Evolutionary conservation across 768 basidiomycete species (phyloP), one percentile per base, ranked within the genome.

Genomic region (Kondoa malvinella): DNA sequence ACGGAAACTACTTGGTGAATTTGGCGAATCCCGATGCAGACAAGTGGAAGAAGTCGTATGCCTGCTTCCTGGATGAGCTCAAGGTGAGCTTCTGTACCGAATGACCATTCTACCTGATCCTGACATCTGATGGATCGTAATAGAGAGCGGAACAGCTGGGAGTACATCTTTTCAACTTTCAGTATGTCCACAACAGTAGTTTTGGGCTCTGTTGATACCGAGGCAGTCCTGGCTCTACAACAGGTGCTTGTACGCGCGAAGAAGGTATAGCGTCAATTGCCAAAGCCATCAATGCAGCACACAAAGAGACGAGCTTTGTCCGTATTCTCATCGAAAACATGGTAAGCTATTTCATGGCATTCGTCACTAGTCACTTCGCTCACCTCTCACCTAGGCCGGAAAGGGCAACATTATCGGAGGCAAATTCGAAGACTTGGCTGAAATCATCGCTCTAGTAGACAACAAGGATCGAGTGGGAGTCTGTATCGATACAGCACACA

Each of bases 31-130:
- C 86, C 0, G 86, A 89, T 68, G 71, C 71, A 4, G 79, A 79
- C 26, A 88, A 87, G 68, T 81, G 86, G 0, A 80, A 83, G 70
- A 87, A 87, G 71, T 84, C 85, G 0, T 89, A 84, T 69, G 80
- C 82, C 25, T 91, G 89, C 74, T 91, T 92, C 75, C 72, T 89
- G 4, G 90, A 92, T 67, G 90, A 92, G 68, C 77, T 92, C 29
- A 80, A 81, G n/a, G n/a, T n/a, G n/a, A n/a, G 74, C 79, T 90
- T 62, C 89, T 88, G 72, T n/a, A n/a, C n/a, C n/a, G n/a, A n/a
- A n/a, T n/a, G n/a, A n/a, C n/a, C n/a, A n/a, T n/a, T n/a, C n/a
- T n/a, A n/a, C n/a, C n/a, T n/a, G n/a, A n/a, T n/a, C n/a, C n/a
- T n/a, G n/a, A n/a, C n/a, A n/a, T n/a, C n/a, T n/a, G n/a, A 21